Evolutionary conservation across 2,329 filamentous ascomycete species (phyloP).

Genomic region (Didymella pinodella): DNA sequence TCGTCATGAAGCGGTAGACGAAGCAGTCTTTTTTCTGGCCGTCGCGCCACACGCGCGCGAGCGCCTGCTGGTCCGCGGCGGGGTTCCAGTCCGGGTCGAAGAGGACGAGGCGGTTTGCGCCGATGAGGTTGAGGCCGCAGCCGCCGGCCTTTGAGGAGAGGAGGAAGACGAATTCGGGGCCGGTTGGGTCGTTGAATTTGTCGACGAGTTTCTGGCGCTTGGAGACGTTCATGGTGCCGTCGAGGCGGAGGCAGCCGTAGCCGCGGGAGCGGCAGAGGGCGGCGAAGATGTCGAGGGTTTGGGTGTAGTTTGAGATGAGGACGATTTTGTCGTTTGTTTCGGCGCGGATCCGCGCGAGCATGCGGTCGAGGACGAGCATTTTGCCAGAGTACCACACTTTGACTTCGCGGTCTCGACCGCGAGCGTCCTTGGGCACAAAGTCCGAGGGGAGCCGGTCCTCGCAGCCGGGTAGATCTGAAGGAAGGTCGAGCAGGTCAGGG

Average conservation of each 20-base stretch:
- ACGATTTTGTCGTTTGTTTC: conserved; percentile 99
- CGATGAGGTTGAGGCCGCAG: conserved; percentile 94
- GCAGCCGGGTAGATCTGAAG: conserved; percentile 84
- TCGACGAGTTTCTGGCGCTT: conserved; percentile 98
- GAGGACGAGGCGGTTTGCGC: conserved; percentile 90
- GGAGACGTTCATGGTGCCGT: conserved; percentile 97
- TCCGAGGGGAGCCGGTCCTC: conserved; percentile 84
- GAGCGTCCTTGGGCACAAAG: conserved; percentile 84
- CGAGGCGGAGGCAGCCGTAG: conserved; percentile 87
- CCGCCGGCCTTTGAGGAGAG: conserved; percentile 96
- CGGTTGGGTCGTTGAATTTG: conserved; percentile 90
- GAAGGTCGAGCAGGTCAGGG: conserved; percentile 86
- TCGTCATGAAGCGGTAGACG: conserved; percentile 98
- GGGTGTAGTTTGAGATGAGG: conserved; percentile 97
- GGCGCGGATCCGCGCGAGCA: conserved; percentile 93
- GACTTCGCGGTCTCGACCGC: conserved; percentile 89
- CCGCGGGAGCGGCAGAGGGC: conserved; percentile 82
- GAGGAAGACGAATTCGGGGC: conserved; percentile 91
- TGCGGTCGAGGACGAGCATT: conserved; percentile 97
- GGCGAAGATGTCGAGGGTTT: conserved; percentile 94
- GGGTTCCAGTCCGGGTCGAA: conserved; percentile 98
- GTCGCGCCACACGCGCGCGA: conserved; percentile 97
- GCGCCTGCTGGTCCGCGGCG: conserved; percentile 93
- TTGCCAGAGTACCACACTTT: conserved; percentile 98
- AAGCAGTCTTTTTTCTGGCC: conserved; percentile 99